Evolutionary conservation across 2,329 filamentous ascomycete genomes (phyloP), one percentile per base, ranked within the genome.

Genomic region (Claviceps pusilla): DNA sequence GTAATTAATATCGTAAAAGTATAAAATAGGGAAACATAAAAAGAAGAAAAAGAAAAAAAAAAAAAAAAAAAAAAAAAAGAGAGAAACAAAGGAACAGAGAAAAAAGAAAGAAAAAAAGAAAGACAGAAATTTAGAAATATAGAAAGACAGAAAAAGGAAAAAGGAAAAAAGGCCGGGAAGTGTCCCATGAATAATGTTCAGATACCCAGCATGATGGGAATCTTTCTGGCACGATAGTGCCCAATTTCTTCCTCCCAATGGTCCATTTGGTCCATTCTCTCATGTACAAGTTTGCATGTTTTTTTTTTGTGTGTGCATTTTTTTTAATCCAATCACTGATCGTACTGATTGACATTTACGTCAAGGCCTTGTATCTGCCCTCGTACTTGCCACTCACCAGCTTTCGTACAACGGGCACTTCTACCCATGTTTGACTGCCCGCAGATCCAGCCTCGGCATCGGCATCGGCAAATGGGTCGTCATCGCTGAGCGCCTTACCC

Each of bases 301-400:
- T 28, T 46, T 28, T 3, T 7, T 19, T 28, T 28, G 19, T 29
- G 19, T 14, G 19, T 19, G 19, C 19, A 16, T 6, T 14, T 28
- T 24, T 28, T 48, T 16, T 48, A 16, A 33, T n/a, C 16, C 37
- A 12, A 11, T 11, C 11, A 10, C 37, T 12, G 19, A 28, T 29
- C 43, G 24, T 14, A 46, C 19, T 19, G 19, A 19, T 19, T 24
- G 12, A 46, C 24, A 14, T 10, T 37, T 9, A 19, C 11, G 19
- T 19, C 19, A 24, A 31, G 31, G n/a, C 47, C 48, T 12, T 33
- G 37, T 2, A 9, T 35, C 9, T 53, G 48, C 80, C 79, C 62
- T 87, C 80, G 67, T 93, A 95, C 69, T 84, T 86, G 49, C 87
- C 88, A 64, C 80, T 83, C 29, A 86, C 76, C 59, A 93, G 66